These are phyloP conservation scores for Pichia sp. DNA, from an alignment of 1,139 yeast species.

Conservation along the genomic window DNA sequence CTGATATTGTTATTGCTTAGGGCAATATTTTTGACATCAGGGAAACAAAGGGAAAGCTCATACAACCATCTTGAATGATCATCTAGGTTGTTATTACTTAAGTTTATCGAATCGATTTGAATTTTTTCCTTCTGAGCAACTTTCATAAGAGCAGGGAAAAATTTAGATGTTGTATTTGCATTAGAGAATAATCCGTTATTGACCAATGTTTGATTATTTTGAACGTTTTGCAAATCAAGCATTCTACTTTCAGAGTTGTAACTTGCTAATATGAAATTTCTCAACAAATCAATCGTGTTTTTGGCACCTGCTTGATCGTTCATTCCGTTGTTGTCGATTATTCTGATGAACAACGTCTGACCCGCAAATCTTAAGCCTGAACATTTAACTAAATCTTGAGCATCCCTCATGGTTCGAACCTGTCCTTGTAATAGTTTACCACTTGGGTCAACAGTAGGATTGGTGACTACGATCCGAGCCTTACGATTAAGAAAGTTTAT, in stretches of 20 bases:
- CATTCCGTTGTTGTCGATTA: slow-evolving; percentile 32
- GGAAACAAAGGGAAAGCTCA: slow-evolving; percentile 69
- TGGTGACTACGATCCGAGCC: slow-evolving; percentile 51
- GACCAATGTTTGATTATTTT: slow-evolving; percentile 58
- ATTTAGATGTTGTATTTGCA: slow-evolving; percentile 58
- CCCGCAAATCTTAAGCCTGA: slow-evolving; percentile 83
- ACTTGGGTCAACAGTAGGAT: slow-evolving; percentile 40
- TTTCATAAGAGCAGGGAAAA: slow-evolving; percentile 89
- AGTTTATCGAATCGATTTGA: slow-evolving; percentile 68
- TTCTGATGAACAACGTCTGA: slow-evolving; percentile 52
- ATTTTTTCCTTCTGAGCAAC: slow-evolving; percentile 56
- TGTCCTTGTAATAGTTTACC: slow-evolving; percentile 49
- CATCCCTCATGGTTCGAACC: slow-evolving; percentile 53
- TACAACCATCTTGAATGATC: slow-evolving; percentile 51
- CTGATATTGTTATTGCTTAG: slow-evolving; percentile 69
- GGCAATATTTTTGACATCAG: slow-evolving; percentile 71
- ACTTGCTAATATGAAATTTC: slow-evolving; percentile 57
- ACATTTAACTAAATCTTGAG: slow-evolving; percentile 55
- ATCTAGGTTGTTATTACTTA: slow-evolving; percentile 71
- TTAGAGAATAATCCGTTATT: slow-evolving; percentile 64
- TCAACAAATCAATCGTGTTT: slow-evolving; percentile 57
- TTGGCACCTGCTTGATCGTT: slow-evolving; percentile 25
- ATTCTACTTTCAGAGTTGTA: slow-evolving; percentile 62
- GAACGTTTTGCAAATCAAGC: slow-evolving; percentile 66
- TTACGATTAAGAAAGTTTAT: slow-evolving; percentile 67